phyloP scores from a whole-genome alignment of 2,329 filamentous ascomycete species.

The Colletotrichum spaethianum region DNA sequence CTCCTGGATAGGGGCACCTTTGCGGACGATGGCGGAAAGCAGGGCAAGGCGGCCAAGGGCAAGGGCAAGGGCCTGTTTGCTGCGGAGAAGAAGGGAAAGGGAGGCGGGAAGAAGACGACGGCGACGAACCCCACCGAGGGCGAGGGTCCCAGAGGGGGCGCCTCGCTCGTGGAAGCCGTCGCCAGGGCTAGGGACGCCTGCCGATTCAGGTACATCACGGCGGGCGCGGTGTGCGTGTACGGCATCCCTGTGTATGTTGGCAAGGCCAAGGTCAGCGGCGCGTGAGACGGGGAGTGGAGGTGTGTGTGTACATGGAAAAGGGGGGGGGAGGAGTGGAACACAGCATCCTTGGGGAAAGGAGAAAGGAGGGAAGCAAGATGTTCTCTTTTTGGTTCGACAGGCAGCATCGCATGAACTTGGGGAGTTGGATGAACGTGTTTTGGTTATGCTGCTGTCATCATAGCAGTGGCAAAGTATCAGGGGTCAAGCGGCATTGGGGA shows the following conservation, averaged over 20 bases:
- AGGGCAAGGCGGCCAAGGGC: slow-evolving; percentile 47
- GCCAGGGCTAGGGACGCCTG: slow-evolving; percentile 82
- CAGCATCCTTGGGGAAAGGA: slow-evolving; percentile 19
- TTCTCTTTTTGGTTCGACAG: background rate
- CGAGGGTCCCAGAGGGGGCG: slow-evolving; percentile 50
- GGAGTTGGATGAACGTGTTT: background rate
- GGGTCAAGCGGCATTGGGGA: background rate
- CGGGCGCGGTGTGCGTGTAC: slow-evolving; percentile 93
- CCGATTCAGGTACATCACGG: slow-evolving; percentile 91
- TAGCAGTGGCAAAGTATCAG: background rate
- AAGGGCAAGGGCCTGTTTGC: slow-evolving; percentile 19
- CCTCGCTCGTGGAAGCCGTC: slow-evolving; percentile 85
- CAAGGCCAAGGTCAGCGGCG: slow-evolving; percentile 42
- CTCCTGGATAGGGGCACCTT: slow-evolving; percentile 69
- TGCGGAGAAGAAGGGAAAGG: slow-evolving; percentile 49
- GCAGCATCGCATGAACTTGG: background rate
- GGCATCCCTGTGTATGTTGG: slow-evolving; percentile 90
- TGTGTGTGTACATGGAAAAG: slow-evolving; percentile 26
- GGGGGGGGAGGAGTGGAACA: no score
- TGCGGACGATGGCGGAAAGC: slow-evolving; percentile 31
- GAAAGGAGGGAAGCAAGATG: background rate
- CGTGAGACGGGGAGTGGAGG: background rate
- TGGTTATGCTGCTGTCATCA: background rate
- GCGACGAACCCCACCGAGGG: slow-evolving; percentile 46
- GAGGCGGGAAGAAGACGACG: slow-evolving; percentile 46